Evolutionary conservation across 805 yeast species (phyloP), one percentile per base, ranked within the genome.

Genomic region (Lipomyces mesembrius): DNA sequence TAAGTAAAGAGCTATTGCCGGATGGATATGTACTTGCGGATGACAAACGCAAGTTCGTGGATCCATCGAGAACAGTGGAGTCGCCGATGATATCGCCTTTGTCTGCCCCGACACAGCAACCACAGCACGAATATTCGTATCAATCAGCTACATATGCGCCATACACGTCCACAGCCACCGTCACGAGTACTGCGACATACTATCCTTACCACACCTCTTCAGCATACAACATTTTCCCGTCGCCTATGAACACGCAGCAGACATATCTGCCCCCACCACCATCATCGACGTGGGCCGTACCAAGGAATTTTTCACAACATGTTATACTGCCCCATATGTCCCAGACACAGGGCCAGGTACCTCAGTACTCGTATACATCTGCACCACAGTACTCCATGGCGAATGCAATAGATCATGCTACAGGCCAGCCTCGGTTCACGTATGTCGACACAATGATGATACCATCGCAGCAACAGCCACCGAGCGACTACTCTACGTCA

Each of bases 201-300:
- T 52, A 52, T 29, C 55, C 55, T 12, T 52, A 25, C 55, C 55
- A 25, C 12, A 22, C 32, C n/a, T 9, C 55, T 29, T 25, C 55
- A 6, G 34, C 55, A 8, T 52, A 52, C 34, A 25, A 52, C 29
- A 14, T 52, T 14, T 22, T 25, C 34, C 55, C 55, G 34, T 35
- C 2, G n/a, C 59, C 32, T 22, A 34, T 53, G 4, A 35, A 52
- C 37, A 32, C 63, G 17, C 63, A 60, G 56, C 64, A 61, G 32
- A 20, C 62, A 22, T 22, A 51, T 37, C 46, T 51, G 55, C 63
- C 54, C 6, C 51, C 14, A 5, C 59, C 54, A n/a, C 34, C 49
- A 6, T 43, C 22, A 43, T 43, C 49, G 20, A 43, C 49, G 49
- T 43, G 49, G 49, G 22, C 49, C 22, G 49, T 43, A 2, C 49